phyloP scores from a whole-genome alignment of 257 asterid species.

The Orobanche coerulescens region DNA sequence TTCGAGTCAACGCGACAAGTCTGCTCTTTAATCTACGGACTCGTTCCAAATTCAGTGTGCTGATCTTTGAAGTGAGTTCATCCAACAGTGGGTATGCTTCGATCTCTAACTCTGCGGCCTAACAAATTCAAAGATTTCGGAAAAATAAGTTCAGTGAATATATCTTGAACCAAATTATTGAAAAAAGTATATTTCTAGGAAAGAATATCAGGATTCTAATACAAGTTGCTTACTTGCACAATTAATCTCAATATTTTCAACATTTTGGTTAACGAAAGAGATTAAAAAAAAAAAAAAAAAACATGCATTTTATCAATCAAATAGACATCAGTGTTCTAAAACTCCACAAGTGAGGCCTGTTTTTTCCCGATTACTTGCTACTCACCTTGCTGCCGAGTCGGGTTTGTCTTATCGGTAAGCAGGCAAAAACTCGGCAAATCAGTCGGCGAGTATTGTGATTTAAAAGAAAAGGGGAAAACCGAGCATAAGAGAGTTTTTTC shows the following conservation, averaged over 20 bases:
- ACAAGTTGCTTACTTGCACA: constrained; percentile 18
- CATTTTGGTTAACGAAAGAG: constrained; percentile 11
- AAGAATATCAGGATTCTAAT: background rate
- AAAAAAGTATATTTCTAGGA: background rate
- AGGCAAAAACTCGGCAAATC: no score
- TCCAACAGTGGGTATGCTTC: constrained; percentile 98
- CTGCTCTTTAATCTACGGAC: constrained; percentile 96
- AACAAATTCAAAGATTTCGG: constrained; percentile 22
- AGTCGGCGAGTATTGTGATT: no score
- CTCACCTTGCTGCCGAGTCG: no score
- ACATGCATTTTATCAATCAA: background rate
- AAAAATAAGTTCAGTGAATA: constrained; percentile 15
- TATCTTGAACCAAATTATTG: background rate
- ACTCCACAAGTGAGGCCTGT: no score
- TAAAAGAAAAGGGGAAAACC: no score
- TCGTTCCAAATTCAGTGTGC: constrained; percentile 88
- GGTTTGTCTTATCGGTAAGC: no score
- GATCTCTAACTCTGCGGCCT: constrained; percentile 97
- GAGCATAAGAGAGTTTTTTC: no score
- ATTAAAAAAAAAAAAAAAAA: background rate
- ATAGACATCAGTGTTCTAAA: no score
- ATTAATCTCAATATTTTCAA: constrained; percentile 2
- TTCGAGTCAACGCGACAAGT: constrained; percentile 91
- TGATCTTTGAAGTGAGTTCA: constrained; percentile 93
- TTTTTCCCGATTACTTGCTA: no score